Base-by-base conservation (phyloP, 148 eudicot genomes). In the Rhododendron ferrugineum region DNA sequence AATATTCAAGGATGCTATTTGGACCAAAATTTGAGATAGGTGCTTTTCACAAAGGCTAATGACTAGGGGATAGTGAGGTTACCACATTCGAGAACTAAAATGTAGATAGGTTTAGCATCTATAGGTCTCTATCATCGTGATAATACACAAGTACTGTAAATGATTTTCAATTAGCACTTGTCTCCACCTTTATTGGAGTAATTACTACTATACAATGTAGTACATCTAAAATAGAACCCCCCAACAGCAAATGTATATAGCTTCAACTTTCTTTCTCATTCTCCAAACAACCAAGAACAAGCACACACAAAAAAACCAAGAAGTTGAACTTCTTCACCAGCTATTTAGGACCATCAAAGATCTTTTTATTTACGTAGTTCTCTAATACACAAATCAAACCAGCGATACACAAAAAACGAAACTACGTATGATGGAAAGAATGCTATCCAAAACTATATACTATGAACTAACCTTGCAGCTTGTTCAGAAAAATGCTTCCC, bases 401-500 rank as follows among this genome's bases (percentile, higher is more conserved):
- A 66, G 73, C 28, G 36, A 28, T 26, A 28, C 15, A 66, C 16
- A 11, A 66, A 66, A 14, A 66, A 46, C 32, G n/a, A 10, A 58
- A 20, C 64, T 20, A 58, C 64, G 7, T 56, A 54, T 0, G 7
- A n/a, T 28, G 11, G 6, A 26, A 64, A 26, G 28, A 64, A 20
- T 20, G 5, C 72, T 28, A 40, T 47, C 8, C 9, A 34, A 44
- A 40, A 40, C 44, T 40, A 40, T 40, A 40, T 40, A 44, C 44
- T 42, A n/a, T 8, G 36, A 58, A 23, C 75, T 74, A 92, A 97
- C 99, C 99, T 94, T 87, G 99, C 93, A 64, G 98, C 98, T 86
- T 94, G 96, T 87, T 97, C 99, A n/a, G 93, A 87, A 90, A 97
- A 97, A 84, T 91, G 94, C 88, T 95, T 89, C 75, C 95, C 97